phyloP scores from a whole-genome alignment of 371 early-diverging fungal genomes.

The Gilbertella persicaria region DNA sequence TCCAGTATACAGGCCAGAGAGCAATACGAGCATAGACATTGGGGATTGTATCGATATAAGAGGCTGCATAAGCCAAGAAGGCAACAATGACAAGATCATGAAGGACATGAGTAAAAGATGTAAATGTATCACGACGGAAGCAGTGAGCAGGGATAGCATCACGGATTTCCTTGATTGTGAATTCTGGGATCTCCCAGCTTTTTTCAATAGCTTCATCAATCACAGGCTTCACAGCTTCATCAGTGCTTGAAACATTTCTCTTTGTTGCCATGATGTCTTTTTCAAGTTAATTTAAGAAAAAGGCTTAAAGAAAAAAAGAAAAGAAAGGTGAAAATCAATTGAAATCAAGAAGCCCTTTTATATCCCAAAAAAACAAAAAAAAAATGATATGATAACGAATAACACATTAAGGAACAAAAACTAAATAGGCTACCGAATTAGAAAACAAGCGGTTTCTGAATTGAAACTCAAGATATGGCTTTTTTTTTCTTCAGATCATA shows the following conservation, averaged over 20 bases:
- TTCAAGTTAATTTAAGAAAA: conserved; percentile 7
- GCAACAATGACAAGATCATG: conserved; percentile 68
- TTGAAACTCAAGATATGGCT: not conserved
- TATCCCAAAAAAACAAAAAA: not conserved
- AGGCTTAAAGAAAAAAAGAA: not conserved
- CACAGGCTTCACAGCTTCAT: conserved; percentile 11
- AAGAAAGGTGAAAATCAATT: conserved; percentile 2
- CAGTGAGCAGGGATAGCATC: conserved; percentile 85
- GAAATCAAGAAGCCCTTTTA: not conserved
- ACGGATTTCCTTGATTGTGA: conserved; percentile 87
- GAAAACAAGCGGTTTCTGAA: not conserved
- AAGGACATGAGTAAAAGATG: conserved; percentile 70
- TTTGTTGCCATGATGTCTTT: conserved; percentile 24
- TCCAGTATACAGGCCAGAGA: conserved; percentile 81
- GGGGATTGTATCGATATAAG: conserved; percentile 63
- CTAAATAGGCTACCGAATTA: not conserved
- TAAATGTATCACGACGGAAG: conserved; percentile 76
- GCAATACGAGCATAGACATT: conserved; percentile 46
- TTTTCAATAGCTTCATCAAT: conserved; percentile 43
- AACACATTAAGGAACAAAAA: not conserved
- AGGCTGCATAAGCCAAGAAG: conserved; percentile 64
- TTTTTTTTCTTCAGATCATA: not conserved
- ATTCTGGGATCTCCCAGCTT: conserved; percentile 65
- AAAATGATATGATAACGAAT: not conserved
- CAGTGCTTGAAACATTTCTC: conserved; percentile 14